phyloP scores from a whole-genome alignment of 805 yeast species.

The Barnettozyma siamensis region DNA sequence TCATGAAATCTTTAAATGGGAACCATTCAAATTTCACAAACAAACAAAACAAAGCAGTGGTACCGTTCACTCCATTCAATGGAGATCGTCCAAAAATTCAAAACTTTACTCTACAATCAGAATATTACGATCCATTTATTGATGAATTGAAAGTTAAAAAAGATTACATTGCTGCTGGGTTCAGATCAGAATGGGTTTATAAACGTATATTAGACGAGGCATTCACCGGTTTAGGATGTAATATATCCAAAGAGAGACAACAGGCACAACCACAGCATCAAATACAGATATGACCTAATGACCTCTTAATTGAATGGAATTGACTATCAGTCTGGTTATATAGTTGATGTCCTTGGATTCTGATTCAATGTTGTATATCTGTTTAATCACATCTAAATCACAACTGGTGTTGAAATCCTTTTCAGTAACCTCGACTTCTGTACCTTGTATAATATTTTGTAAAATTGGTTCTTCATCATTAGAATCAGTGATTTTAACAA shows the following conservation, averaged over 20 bases:
- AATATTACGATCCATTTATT: conserved; percentile 62
- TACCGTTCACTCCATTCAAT: conserved; percentile 90
- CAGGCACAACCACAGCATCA: not conserved
- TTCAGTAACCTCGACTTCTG: conserved; percentile 29
- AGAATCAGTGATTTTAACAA: conserved; percentile 33
- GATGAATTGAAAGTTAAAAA: conserved; percentile 46
- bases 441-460: conserved; percentile 28
- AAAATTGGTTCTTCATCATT: conserved; percentile 10
- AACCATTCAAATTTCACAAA: conserved; percentile 11
- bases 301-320: conserved; percentile 46
- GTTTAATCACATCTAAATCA: conserved; percentile 31
- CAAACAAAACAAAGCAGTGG: conserved; percentile 17
- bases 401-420: conserved; percentile 25
- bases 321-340: conserved; percentile 39
- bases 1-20: conserved; percentile 31
- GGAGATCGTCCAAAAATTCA: conserved; percentile 69
- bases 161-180: conserved; percentile 82
- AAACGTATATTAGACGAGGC: conserved; percentile 81
- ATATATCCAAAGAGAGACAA: conserved; percentile 54
- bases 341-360: conserved; percentile 3
- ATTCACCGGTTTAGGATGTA: conserved; percentile 82
- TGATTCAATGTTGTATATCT: conserved; percentile 18
- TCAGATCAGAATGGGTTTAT: conserved; percentile 63
- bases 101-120: conserved; percentile 42
- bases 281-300: conserved; percentile 11